These are phyloP conservation scores for Phaeolepiota aurea DNA, from an alignment of 768 basidiomycete genomes.

Conservation along the genomic window DNA sequence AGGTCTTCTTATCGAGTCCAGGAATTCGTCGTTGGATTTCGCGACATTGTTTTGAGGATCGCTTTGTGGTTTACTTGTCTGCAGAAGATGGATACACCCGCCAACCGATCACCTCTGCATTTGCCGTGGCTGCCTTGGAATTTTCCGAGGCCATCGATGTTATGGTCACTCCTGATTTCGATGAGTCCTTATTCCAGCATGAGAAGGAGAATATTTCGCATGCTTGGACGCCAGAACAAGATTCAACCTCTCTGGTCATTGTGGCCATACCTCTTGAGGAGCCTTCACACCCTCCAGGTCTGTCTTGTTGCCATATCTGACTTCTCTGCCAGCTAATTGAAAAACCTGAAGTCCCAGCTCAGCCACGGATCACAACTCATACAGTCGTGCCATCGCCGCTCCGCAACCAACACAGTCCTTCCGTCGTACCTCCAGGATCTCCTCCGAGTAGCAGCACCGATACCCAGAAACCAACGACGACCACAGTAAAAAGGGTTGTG, in stretches of 20 bases:
- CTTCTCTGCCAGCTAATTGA: no score
- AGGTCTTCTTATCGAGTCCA: slow-evolving; percentile 32
- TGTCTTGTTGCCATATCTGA: no score
- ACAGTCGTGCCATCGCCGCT: slow-evolving; percentile 42
- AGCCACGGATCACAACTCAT: slow-evolving; percentile 17
- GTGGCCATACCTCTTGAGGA: neutral
- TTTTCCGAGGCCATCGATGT: slow-evolving; percentile 61
- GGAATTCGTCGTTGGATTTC: slow-evolving; percentile 63
- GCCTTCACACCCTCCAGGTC: no score
- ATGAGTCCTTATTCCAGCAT: neutral
- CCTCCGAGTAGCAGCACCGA: no score
- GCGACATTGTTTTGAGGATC: slow-evolving; percentile 73
- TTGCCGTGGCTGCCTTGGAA: slow-evolving; percentile 66
- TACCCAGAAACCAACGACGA: no score
- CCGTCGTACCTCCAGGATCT: slow-evolving; percentile 7
- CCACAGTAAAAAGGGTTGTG: slow-evolving; percentile 45
- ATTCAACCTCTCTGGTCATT: neutral
- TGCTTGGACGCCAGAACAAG: neutral
- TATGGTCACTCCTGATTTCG: slow-evolving; percentile 43
- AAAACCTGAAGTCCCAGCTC: no score
- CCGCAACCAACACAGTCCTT: slow-evolving; percentile 28
- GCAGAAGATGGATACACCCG: slow-evolving; percentile 24
- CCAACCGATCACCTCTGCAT: slow-evolving; percentile 35
- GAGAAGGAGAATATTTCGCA: neutral
- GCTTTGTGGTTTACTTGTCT: slow-evolving; percentile 46